phyloP scores from a whole-genome alignment of 257 asterid genomes.

The Solanum chiquidenum region DNA sequence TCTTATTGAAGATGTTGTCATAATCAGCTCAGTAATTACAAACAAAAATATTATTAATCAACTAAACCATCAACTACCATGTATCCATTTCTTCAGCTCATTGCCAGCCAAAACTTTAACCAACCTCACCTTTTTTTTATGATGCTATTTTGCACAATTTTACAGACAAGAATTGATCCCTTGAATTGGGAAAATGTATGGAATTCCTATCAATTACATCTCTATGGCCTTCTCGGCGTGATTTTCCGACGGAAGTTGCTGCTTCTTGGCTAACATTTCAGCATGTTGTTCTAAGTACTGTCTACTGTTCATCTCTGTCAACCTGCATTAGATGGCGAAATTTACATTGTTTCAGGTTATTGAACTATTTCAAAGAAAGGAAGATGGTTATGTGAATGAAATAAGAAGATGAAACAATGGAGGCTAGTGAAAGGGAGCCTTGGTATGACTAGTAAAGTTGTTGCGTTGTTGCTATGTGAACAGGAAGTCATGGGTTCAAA shows the following conservation, averaged over 20 bases:
- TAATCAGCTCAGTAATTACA: not conserved
- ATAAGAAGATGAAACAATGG: not conserved
- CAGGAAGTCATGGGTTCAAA: not conserved
- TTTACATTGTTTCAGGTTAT: not conserved
- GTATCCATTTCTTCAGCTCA: not conserved
- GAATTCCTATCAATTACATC: not conserved
- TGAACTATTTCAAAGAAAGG: not conserved
- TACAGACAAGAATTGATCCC: slow-evolving; percentile 17
- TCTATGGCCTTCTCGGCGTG: not conserved
- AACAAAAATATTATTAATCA: not conserved
- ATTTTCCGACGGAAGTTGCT: not conserved
- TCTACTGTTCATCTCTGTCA: slow-evolving; percentile 63
- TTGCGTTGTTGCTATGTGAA: not conserved
- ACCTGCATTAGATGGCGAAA: slow-evolving; percentile 7
- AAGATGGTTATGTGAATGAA: not conserved
- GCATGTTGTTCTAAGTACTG: slow-evolving; percentile 76
- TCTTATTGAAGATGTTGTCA: not conserved
- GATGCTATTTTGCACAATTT: slow-evolving; percentile 1
- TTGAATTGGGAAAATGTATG: not conserved
- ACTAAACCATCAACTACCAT: not conserved
- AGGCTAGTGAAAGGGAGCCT: not conserved
- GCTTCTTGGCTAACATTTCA: slow-evolving; percentile 20
- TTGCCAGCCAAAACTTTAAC: not conserved
- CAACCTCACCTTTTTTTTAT: not conserved
- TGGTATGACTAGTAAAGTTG: not conserved